Conservation (phyloP, 129 eudicot species). For the Scalesia atractyloides region DNA sequence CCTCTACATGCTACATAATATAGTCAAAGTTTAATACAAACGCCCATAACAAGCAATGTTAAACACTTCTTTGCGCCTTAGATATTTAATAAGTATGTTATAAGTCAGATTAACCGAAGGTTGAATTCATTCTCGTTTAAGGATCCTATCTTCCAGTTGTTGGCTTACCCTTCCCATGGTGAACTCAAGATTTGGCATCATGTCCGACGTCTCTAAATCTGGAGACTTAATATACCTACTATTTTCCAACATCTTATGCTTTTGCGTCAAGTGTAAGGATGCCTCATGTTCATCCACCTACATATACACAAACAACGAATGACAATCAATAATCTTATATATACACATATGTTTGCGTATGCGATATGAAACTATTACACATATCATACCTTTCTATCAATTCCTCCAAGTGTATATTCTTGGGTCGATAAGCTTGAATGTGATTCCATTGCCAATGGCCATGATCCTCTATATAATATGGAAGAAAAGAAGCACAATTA, state of each 20-base stretch:
- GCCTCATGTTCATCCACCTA: slow-evolving; percentile 37
- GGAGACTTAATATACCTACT: slow-evolving; percentile 20
- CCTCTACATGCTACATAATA: slow-evolving; percentile 27
- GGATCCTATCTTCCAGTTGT: slow-evolving; percentile 37
- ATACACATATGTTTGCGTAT: background rate
- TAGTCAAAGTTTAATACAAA: slow-evolving; percentile 24
- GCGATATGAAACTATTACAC: background rate
- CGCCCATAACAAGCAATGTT: slow-evolving; percentile 10
- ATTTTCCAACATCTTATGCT: slow-evolving; percentile 27
- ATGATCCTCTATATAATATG: slow-evolving; percentile 22
- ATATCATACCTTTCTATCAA: slow-evolving; percentile 36
- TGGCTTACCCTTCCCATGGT: slow-evolving; percentile 59
- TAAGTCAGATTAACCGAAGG: slow-evolving; percentile 1
- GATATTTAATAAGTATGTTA: background rate
- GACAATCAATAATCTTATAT: background rate
- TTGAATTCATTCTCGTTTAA: slow-evolving; percentile 15
- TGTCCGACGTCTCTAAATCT: slow-evolving; percentile 9
- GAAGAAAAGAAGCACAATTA: background rate
- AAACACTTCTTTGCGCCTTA: slow-evolving; percentile 18
- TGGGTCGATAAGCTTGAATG: slow-evolving; percentile 34
- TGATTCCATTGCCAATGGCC: slow-evolving; percentile 39
- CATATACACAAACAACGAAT: background rate
- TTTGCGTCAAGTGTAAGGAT: slow-evolving; percentile 23
- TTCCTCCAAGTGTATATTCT: slow-evolving; percentile 18
- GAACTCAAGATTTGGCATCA: slow-evolving; percentile 52